Evolutionary conservation across 2,329 filamentous ascomycete species (phyloP), one percentile per base, ranked within the genome.

Genomic region (Fusarium concolor): DNA sequence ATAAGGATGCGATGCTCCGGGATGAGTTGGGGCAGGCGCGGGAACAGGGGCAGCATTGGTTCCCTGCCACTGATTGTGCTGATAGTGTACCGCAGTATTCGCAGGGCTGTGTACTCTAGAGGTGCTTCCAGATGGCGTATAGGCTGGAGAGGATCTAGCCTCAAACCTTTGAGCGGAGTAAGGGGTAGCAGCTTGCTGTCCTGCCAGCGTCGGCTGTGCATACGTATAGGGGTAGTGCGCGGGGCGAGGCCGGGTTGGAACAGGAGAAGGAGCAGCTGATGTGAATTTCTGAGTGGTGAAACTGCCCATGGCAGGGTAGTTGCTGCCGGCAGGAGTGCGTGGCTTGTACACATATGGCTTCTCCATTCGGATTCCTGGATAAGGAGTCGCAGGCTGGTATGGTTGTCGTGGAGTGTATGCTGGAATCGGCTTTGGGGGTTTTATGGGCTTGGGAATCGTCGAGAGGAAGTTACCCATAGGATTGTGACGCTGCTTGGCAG

Each of bases 401-500:
- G 75, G 72, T 38, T 56, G 74, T 67, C 68, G 63, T 17, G 62
- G 53, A 24, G 66, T 72, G 57, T 68, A 67, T 12, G 55, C 54
- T 24, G 75, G 79, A 45, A 70, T 74, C 24, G 80, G 78, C 65
- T 80, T 83, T 6, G 77, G 73, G 6, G 84, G 82, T 68, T 87
- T 87, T 49, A 77, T 72, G 6, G 84, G 82, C 68, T 87, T 87
- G 51, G 83, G 88, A 52, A 93, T 82, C 3, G 90, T 89, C 44
- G 93, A 90, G 75, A 94, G 78, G 78, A 91, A 94, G 75, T 91
- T 92, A 69, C 89, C 89, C 79, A 87, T 90, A 3, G 85, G 81
- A 62, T 93, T 92, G 77, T 93, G 85, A 44, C 82, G 81, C n/a
- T 79, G 84, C 14, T 79, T 84, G 10, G 74, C 67, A 42, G 86